A percentile compares a stretch with the other conserved stretches of the same genome.
phyloP scores from a whole-genome alignment of 2,329 filamentous ascomycete genomes.

The Colletotrichum sansevieriae region DNA sequence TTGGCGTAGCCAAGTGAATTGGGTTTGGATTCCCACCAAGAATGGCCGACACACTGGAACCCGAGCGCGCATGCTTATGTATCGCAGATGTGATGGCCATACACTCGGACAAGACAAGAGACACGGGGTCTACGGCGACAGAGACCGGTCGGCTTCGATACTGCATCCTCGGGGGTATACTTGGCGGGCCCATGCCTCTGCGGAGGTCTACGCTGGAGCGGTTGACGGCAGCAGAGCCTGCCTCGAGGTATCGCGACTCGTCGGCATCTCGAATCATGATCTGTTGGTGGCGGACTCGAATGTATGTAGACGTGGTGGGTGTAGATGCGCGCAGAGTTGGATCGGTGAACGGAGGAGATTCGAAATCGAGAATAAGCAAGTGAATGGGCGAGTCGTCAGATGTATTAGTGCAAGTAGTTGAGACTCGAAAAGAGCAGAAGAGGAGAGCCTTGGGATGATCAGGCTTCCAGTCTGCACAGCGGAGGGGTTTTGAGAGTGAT shows the following conservation, averaged over 20 bases:
- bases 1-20: slow-evolving; percentile 65
- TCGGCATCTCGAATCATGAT: slow-evolving; percentile 40
- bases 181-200: slow-evolving; percentile 44
- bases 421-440: background rate
- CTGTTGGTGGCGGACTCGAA: slow-evolving; percentile 8
- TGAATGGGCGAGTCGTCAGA: background rate
- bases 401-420: background rate
- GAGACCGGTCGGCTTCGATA: slow-evolving; percentile 75
- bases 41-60: slow-evolving; percentile 96
- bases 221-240: slow-evolving; percentile 16
- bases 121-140: slow-evolving; percentile 90
- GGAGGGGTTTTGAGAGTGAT: slow-evolving; percentile 17
- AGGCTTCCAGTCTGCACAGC: slow-evolving; percentile 18
- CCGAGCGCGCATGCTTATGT: slow-evolving; percentile 96
- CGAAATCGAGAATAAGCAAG: background rate
- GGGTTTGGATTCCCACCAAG: slow-evolving; percentile 80
- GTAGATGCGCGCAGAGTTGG: slow-evolving; percentile 4
- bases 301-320: background rate
- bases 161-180: slow-evolving; percentile 61
- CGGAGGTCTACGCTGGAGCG: slow-evolving; percentile 41
- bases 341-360: slow-evolving; percentile 13
- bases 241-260: slow-evolving; percentile 25
- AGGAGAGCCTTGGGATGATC: slow-evolving; percentile 15
- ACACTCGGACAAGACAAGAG: slow-evolving; percentile 97
- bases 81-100: slow-evolving; percentile 98